Evolutionary conservation across 139 green algal species (phyloP), one percentile per base, ranked within the genome.

Genomic region (Astrephomene gubernaculifera): DNA sequence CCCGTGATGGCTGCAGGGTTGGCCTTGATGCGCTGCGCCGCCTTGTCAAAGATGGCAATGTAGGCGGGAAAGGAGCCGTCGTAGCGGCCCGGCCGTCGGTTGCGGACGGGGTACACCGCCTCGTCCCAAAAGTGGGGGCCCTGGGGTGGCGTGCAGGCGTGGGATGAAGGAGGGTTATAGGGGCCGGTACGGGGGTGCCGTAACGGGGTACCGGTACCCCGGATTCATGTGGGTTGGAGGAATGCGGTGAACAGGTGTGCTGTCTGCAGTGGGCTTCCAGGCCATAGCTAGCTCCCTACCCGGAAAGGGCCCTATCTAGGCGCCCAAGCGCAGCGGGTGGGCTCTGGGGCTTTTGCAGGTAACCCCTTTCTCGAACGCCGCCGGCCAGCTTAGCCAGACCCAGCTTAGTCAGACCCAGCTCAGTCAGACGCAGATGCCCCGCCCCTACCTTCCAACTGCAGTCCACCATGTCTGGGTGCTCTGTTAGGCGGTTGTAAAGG

Each of bases 61-160:
- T 92, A 92, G 2, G 88, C 84, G 35, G 75, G 85, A 63, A 92
- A 92, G 81, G 74, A 84, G 57, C 88, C 88, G 49, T 92, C 85
- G 60, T 92, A 92, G 29, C 57, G 83, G 53, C 52, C 67, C 27
- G 81, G 68, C 27, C 49, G 31, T 22, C 35, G 25, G 2, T 24
- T 24, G 69, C 69, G 81, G 0, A 83, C 63, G 6, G 89, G 89
- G 72, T 83, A 92, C 3, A 74, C 60, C 29, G 67, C 81, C 86
- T 94, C 91, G 61, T 94, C 91, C 91, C 91, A 94, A 38, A 94
- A 94, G 69, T 94, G 91, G 0, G 91, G 89, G 1, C 87, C 87
- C 87, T 87, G 79, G 35, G 49, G 24, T 2, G 24, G 49, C 1
- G 36, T 29, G 74, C 49, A 17, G 49, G 33, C 38, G 54, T 35